A percentile compares a stretch with the other conserved stretches of the same genome.
phyloP scores from a whole-genome alignment of 2,329 filamentous ascomycete species.

The Xylariomycetidae sp. region DNA sequence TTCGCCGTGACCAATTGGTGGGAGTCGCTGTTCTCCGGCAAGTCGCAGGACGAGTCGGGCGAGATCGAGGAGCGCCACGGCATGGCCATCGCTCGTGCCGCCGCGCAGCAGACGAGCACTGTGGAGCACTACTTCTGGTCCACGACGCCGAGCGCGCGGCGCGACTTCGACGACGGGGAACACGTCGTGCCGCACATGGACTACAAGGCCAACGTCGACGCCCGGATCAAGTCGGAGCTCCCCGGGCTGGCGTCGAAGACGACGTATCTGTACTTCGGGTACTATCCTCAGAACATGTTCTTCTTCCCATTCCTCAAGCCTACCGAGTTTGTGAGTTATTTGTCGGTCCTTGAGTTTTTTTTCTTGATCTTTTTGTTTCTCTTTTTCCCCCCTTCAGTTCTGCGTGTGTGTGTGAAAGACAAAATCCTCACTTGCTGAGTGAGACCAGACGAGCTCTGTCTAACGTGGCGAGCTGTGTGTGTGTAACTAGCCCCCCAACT shows the following conservation, averaged over 20 bases:
- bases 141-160: slow-evolving; percentile 31
- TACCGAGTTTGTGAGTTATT: slow-evolving; percentile 2
- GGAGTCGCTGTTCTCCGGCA: slow-evolving; percentile 11
- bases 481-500: neutral
- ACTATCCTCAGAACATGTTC: slow-evolving; percentile 25
- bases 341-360: too few relatives aligned
- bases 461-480: too few relatives aligned
- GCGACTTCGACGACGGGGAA: slow-evolving; percentile 23
- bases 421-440: too few relatives aligned
- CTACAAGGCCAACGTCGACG: slow-evolving; percentile 34
- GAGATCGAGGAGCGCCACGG: slow-evolving; percentile 32
- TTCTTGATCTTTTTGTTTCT: too few relatives aligned
- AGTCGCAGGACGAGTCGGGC: slow-evolving; percentile 22
- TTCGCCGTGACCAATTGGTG: slow-evolving; percentile 38
- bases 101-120: slow-evolving; percentile 28
- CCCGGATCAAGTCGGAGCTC: slow-evolving; percentile 30
- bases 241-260: slow-evolving; percentile 28
- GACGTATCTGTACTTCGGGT: slow-evolving; percentile 30
- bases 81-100: slow-evolving; percentile 35
- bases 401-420: too few relatives aligned
- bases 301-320: slow-evolving; percentile 3
- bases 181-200: slow-evolving; percentile 30
- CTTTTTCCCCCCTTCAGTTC: too few relatives aligned
- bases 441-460: too few relatives aligned
- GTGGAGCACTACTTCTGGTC: slow-evolving; percentile 40